Base-by-base conservation (phyloP, 176 grass and related monocot species). In the Stipa capillata region DNA sequence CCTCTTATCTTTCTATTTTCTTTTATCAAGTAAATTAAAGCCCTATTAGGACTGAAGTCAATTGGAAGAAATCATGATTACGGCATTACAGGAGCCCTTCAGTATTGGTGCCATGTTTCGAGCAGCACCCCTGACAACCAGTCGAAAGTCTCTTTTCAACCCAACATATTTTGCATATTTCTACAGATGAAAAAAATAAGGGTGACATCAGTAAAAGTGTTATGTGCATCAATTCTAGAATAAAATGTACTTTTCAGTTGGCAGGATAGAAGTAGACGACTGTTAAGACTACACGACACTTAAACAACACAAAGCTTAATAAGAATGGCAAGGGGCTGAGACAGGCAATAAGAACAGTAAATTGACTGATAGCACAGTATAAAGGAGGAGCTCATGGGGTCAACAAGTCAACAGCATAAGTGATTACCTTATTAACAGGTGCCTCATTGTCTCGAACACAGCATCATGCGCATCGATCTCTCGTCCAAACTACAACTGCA, bases 101-200 rank as follows among this genome's bases (percentile, higher is more conserved):
- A 98, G 80, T 90, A 98, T 93, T 72, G 77, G 73, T 78, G 65
- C 96, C 96, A 98, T 98, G 79, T 98, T 98, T 41, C 90, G 85
- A 89, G 96, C 96, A 85, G 85, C 90, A 33, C 96, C 96, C 83
- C 96, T 92, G 39, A 98, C 96, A 78, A 98, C 96, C 73, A 98
- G 74, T 61, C 90, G 89, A 32, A 98, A 98, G 66, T 98, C 85
- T 74, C 95, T 98, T 93, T 93, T 99, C 70, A 89, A 83, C 37
- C 96, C 96, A 73, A 99, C 92, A 93, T 95, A 52, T 80, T 95
- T 99, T 34, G 90, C 96, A 84, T 99, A 99, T 84, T 89, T 99
- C 96, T 98, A 47, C 69, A 79, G 36, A 73, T n/a, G 10, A 78
- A 93, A 65, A 62, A 24, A 48, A 33, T 34, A 56, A 32, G 52